Conservation (phyloP, 768 basidiomycete genomes). For the Boletus patriciae region DNA sequence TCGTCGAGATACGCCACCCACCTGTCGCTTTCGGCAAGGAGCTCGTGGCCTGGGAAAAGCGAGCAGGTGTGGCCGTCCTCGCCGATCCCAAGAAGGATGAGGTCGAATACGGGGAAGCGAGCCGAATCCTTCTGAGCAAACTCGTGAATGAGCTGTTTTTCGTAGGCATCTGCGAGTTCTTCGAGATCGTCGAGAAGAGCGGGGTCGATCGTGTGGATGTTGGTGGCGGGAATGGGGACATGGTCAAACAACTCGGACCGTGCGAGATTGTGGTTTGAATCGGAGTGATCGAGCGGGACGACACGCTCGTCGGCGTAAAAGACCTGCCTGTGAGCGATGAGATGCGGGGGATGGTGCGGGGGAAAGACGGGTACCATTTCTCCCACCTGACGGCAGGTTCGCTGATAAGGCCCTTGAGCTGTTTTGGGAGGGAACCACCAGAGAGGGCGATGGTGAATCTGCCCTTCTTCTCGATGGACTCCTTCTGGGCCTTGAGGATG, state of each 20-base stretch:
- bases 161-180: conserved; percentile 78
- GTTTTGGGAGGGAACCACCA: conserved; percentile 86
- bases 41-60: conserved; percentile 90
- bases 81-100: conserved; percentile 95
- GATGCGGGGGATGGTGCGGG: not conserved
- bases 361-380: conserved; percentile 68
- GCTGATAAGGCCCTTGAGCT: conserved; percentile 69
- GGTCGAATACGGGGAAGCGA: conserved; percentile 95
- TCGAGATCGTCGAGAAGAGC: conserved; percentile 68
- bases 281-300: conserved; percentile 88
- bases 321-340: conserved; percentile 72
- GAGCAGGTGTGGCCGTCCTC: conserved; percentile 98
- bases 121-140: conserved; percentile 94
- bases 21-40: conserved; percentile 82
- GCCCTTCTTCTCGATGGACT: conserved; percentile 85
- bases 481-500: conserved; percentile 83
- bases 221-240: conserved; percentile 69
- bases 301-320: conserved; percentile 97
- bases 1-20: conserved; percentile 96
- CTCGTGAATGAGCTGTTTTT: conserved; percentile 79
- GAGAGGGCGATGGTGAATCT: conserved; percentile 92
- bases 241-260: conserved; percentile 72
- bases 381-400: conserved; percentile 81
- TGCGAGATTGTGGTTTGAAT: conserved; percentile 89
- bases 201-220: conserved; percentile 85